phyloP scores from a whole-genome alignment of 352 stramenopile species.

The Pseudoperonospora humuli region DNA sequence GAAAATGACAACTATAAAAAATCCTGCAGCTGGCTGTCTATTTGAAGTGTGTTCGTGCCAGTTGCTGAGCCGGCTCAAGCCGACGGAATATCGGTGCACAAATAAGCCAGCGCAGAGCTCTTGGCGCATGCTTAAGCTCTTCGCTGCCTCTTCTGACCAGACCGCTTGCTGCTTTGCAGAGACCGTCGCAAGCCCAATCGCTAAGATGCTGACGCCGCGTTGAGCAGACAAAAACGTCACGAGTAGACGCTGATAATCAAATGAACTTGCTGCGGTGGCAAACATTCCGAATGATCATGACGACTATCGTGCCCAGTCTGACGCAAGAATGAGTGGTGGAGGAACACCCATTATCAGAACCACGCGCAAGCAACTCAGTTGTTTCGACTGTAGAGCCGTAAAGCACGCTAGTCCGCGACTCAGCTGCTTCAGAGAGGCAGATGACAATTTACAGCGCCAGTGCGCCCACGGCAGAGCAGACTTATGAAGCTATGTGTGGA shows the following conservation, averaged over 20 bases:
- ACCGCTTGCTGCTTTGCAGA: slow-evolving; percentile 15
- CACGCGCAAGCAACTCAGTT: background rate
- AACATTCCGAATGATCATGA: slow-evolving; percentile 18
- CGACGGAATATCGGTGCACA: slow-evolving; percentile 7
- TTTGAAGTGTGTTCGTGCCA: background rate
- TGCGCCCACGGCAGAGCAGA: slow-evolving; percentile 2
- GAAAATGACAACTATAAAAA: slow-evolving; percentile 5
- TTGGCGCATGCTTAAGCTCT: slow-evolving; percentile 14
- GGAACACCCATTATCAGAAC: slow-evolving; percentile 4
- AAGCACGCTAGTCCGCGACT: background rate
- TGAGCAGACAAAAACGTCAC: background rate
- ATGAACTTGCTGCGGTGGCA: slow-evolving; percentile 5
- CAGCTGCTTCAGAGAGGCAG: background rate
- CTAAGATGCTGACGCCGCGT: background rate
- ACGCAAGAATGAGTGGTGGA: background rate
- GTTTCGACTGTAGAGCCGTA: background rate
- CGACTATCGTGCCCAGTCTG: background rate
- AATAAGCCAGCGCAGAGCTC: slow-evolving; percentile 10
- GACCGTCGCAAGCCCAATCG: slow-evolving; percentile 4
- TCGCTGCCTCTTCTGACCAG: slow-evolving; percentile 13
- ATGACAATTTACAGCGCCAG: slow-evolving; percentile 1
- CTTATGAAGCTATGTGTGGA: too few relatives aligned
- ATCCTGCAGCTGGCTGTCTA: background rate
- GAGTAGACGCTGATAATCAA: background rate
- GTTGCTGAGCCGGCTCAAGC: slow-evolving; percentile 5